phyloP scores from a whole-genome alignment of 2,329 filamentous ascomycete species.

The Pestalotiopsis sp. region DNA sequence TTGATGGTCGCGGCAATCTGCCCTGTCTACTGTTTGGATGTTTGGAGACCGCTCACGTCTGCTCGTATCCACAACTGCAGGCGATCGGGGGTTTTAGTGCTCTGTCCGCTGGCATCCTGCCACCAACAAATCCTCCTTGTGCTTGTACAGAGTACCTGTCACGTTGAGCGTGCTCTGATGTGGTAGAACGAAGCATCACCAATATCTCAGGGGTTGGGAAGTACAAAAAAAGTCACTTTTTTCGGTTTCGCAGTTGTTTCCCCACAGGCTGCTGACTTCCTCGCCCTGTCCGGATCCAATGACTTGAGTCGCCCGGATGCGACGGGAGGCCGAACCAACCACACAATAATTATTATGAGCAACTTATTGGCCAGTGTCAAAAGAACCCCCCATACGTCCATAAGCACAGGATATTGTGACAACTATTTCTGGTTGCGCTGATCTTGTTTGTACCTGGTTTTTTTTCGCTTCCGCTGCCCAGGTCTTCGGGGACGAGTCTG shows the following conservation, averaged over 20 bases:
- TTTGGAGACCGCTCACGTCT: background rate
- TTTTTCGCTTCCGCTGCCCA: too few species aligned
- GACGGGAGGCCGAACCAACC: constrained; percentile 11
- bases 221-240: background rate
- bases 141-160: background rate
- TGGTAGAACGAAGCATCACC: background rate
- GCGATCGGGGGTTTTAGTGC: background rate
- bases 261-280: background rate
- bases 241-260: background rate
- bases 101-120: background rate
- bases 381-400: background rate
- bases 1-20: constrained; percentile 1
- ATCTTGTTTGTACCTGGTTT: background rate
- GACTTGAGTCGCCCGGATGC: constrained; percentile 8
- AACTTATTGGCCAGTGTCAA: constrained; percentile 1
- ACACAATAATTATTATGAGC: constrained; percentile 1
- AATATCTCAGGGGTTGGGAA: constrained; percentile 5
- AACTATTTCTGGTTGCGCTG: background rate
- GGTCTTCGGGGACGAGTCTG: background rate
- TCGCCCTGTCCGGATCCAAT: constrained; percentile 1
- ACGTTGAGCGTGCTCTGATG: background rate
- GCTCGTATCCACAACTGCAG: background rate
- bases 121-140: background rate
- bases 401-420: background rate
- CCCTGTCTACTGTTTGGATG: background rate